These are phyloP conservation scores for Catharanthus roseus DNA, from an alignment of 257 asterid species.

Conservation along the genomic window DNA sequence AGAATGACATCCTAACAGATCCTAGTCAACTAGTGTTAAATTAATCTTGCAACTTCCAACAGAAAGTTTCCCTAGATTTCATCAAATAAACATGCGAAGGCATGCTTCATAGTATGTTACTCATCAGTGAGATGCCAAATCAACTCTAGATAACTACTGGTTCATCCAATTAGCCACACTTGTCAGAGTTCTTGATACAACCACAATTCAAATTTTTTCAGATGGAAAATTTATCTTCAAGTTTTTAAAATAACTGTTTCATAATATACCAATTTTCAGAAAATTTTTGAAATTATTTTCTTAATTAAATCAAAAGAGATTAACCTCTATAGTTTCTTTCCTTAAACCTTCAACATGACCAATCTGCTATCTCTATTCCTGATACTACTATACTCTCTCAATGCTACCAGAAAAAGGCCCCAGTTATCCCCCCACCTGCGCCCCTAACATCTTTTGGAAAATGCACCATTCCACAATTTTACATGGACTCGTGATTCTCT, in stretches of 20 bases:
- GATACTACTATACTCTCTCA: background rate
- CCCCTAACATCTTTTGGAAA: background rate
- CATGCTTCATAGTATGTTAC: too few species aligned
- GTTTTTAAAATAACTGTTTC: background rate
- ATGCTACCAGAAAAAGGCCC: background rate
- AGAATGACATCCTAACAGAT: background rate
- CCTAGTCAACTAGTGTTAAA: background rate
- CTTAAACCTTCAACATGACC: background rate
- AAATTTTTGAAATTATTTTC: background rate
- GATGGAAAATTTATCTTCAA: background rate
- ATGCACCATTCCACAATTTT: background rate
- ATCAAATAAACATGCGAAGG: background rate
- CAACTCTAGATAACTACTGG: background rate
- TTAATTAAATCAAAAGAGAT: background rate
- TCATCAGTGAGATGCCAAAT: background rate
- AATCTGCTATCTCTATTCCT: background rate
- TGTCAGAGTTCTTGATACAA: background rate
- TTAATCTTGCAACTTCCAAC: background rate
- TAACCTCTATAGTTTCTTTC: background rate
- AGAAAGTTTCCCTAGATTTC: background rate
- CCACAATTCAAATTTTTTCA: background rate
- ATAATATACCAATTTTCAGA: background rate
- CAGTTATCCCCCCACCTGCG: background rate
- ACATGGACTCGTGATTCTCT: background rate
- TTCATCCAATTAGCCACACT: background rate